A percentile compares a stretch with the other conserved stretches of the same genome.
These are phyloP conservation scores for Mycena chlorophos DNA, from an alignment of 768 basidiomycete species.

Conservation along the genomic window DNA sequence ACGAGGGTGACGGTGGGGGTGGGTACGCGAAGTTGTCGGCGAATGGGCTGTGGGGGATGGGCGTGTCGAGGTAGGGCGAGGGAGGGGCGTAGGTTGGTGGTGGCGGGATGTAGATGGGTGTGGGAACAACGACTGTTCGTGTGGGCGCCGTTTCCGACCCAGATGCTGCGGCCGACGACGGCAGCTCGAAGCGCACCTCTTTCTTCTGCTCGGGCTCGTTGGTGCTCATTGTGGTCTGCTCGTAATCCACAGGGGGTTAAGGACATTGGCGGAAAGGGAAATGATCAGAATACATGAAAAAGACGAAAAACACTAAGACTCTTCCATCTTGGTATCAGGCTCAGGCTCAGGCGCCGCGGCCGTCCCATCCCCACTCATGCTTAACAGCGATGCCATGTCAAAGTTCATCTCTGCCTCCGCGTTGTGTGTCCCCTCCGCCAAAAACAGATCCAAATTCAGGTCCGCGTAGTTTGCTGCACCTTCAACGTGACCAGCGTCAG, in stretches of 20 bases:
- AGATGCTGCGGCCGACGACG: too few species aligned
- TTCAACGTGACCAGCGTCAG: slow-evolving; percentile 24
- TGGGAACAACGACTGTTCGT: too few species aligned
- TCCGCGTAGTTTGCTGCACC: slow-evolving; percentile 44
- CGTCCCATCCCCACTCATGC: slow-evolving; percentile 37
- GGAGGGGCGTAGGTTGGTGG: background rate
- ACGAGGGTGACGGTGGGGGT: background rate
- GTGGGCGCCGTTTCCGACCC: too few species aligned
- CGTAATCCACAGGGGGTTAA: background rate
- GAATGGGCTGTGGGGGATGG: background rate
- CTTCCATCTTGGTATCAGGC: slow-evolving; percentile 18
- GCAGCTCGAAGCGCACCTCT: too few species aligned
- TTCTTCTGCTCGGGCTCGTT: background rate
- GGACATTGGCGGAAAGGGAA: background rate
- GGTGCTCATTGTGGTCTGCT: background rate
- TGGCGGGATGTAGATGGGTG: background rate
- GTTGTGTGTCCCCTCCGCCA: slow-evolving; percentile 30
- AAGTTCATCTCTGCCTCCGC: slow-evolving; percentile 49
- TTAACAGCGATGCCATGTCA: slow-evolving; percentile 58
- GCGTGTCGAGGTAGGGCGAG: background rate
- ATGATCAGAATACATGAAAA: background rate
- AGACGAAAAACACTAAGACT: background rate
- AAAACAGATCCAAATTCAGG: slow-evolving; percentile 52
- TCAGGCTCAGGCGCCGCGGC: background rate
- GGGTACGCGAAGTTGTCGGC: background rate